Conservation (phyloP, 2,329 filamentous ascomycete species). For the Boeremia exigua region DNA sequence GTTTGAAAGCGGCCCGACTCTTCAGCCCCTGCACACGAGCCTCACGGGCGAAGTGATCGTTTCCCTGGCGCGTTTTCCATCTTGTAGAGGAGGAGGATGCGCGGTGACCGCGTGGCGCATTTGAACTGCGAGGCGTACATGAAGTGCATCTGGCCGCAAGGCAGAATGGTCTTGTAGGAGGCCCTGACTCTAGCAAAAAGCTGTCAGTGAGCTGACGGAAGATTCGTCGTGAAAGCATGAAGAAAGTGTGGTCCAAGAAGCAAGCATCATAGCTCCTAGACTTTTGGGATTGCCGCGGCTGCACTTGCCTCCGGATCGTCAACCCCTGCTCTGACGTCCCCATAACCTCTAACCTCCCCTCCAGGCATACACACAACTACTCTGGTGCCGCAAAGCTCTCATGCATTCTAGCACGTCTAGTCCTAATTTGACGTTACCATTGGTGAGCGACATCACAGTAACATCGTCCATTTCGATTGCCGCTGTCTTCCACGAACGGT, state of each 20-base stretch:
- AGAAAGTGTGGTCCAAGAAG: constrained; percentile 10
- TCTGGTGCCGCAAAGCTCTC: neutral
- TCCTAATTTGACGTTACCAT: neutral
- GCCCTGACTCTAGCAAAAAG: constrained; percentile 31
- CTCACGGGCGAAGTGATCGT: constrained; percentile 74
- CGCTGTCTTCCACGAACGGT: neutral
- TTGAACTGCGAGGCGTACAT: constrained; percentile 12
- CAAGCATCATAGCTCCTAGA: constrained; percentile 22
- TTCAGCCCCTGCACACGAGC: constrained; percentile 83
- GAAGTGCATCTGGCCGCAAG: constrained; percentile 23
- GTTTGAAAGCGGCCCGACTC: constrained; percentile 90
- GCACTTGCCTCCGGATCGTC: constrained; percentile 4
- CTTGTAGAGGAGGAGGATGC: constrained; percentile 62
- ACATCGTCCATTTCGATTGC: neutral
- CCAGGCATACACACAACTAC: neutral
- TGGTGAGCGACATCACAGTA: neutral
- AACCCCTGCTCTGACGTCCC: neutral
- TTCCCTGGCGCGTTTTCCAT: constrained; percentile 82
- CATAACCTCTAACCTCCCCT: neutral
- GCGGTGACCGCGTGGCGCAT: constrained; percentile 17
- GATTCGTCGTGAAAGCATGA: constrained; percentile 47
- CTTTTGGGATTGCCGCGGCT: constrained; percentile 20
- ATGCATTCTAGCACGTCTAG: neutral
- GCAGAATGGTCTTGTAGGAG: constrained; percentile 12
- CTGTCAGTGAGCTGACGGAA: constrained; percentile 47